A percentile compares a stretch with the other conserved stretches of the same genome.
Conservation (phyloP, 495 filamentous ascomycete species). For the Hypomontagnella submonticulosa region DNA sequence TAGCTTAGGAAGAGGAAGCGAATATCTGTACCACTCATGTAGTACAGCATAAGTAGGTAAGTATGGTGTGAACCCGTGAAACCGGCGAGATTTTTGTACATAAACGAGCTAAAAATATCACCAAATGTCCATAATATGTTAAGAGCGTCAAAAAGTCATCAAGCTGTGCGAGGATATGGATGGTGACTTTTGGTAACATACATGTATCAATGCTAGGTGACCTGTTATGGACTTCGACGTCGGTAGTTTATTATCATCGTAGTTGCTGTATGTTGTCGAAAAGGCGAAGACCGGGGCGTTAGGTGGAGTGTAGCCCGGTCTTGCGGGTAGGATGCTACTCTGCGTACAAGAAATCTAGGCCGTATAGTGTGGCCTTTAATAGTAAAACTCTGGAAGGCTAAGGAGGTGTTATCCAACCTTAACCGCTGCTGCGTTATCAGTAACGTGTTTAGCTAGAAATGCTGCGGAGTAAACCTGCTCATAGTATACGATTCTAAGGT, state of each 20-base stretch:
- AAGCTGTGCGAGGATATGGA: constrained; percentile 12
- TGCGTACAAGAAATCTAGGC: constrained; percentile 5
- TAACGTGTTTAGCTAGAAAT: constrained; percentile 18
- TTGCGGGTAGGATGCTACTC: constrained; percentile 25
- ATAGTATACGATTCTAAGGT: constrained; percentile 6
- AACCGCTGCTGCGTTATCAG: constrained; percentile 12
- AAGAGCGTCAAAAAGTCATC: constrained; percentile 11
- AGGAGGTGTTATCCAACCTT: constrained; percentile 1
- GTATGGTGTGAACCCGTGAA: constrained; percentile 31
- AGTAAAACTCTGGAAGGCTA: constrained; percentile 1
- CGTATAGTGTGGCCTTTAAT: constrained; percentile 12
- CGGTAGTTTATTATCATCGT: constrained; percentile 37
- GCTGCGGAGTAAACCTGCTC: constrained; percentile 3
- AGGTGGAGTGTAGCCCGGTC: constrained; percentile 14
- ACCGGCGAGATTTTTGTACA: background rate
- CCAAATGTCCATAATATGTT: too few relatives aligned
- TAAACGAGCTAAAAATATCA: constrained; percentile 35
- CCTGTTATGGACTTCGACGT: constrained; percentile 18
- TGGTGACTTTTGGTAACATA: constrained; percentile 1
- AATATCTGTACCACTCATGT: constrained; percentile 13
- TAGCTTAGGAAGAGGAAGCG: constrained; percentile 12
- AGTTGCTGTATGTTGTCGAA: background rate
- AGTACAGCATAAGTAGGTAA: constrained; percentile 15
- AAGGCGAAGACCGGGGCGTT: constrained; percentile 12
- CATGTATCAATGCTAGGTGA: constrained; percentile 18